phyloP scores from a whole-genome alignment of 208 protist genomes.

The Naegleria fowleri region DNA sequence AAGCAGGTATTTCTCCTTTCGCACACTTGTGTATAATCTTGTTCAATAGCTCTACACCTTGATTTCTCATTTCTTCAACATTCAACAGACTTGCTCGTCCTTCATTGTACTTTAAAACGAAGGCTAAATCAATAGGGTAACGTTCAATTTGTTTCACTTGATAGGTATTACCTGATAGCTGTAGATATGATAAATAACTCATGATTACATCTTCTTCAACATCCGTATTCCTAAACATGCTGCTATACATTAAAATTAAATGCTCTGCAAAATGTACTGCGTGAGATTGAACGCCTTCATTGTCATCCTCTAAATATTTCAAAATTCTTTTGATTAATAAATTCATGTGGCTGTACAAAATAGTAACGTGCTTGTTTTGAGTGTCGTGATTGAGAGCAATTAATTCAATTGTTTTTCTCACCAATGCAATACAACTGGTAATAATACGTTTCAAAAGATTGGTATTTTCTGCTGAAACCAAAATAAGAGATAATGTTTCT shows the following conservation, averaged over 20 bases:
- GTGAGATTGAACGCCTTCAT: not conserved
- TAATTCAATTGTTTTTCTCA: not conserved
- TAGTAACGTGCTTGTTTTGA: not conserved
- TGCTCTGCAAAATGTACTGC: not conserved
- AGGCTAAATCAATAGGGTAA: not conserved
- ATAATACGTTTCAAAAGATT: not conserved
- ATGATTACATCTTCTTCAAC: not conserved
- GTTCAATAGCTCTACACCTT: not conserved
- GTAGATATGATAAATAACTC: not conserved
- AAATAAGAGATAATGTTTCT: not conserved
- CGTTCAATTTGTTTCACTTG: not conserved
- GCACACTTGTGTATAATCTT: not conserved
- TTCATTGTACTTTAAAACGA: not conserved
- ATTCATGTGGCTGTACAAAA: not conserved
- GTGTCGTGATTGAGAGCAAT: not conserved
- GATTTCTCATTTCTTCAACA: not conserved
- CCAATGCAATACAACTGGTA: not conserved
- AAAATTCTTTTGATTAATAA: not conserved
- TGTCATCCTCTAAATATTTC: not conserved
- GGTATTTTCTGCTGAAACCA: not conserved
- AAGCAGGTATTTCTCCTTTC: not conserved
- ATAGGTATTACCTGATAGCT: not conserved
- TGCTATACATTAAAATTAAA: slow-evolving; percentile 13
- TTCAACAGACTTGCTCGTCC: not conserved
- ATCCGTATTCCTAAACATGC: not conserved